Base-by-base conservation (phyloP, 2,329 filamentous ascomycete species). In the Colletotrichum filicis region DNA sequence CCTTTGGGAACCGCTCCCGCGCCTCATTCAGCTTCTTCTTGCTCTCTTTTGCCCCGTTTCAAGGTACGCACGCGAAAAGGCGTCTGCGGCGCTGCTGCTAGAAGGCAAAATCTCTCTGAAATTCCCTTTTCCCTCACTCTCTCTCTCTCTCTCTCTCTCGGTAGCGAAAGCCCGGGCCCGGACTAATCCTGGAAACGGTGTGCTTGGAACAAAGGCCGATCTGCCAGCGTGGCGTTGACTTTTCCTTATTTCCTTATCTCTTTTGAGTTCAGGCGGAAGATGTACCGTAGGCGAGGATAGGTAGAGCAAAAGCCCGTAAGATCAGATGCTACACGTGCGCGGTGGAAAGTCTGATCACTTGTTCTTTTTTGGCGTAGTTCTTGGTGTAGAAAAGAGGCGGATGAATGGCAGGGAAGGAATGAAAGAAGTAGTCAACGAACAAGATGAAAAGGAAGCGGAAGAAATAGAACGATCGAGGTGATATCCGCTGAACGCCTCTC, bases 161-260 rank as follows among this genome's bases (percentile, higher is more conserved):
- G 65, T 62, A 53, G 59, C 53, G 26, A 64, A 46, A 42, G 37
- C 37, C 37, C 37, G 6, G 53, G 5, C 28, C 24, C 26, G 58
- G 63, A 56, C 70, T 73, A 73, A 64, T 73, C 28, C 55, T 64
- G 66, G 55, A 60, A 63, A 57, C 66, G 66, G 70, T 42, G 22
- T 53, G 14, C 56, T 55, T 69, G 42, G 59, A 22, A 70, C 66
- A 73, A 70, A 60, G 59, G 59, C 59, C 64, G 52, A 57, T 30
- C 24, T 35, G 57, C 66, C 66, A 70, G 37, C 59, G 66, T 70
- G 70, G 70, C 66, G 60, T 72, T 46, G 37, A 19, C 35, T 22
- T 49, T 49, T 42, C 37, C 37, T n/a, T 49, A 49, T 49, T 49
- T 49, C 8, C 42, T 42, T 49, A 22, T 49, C 19, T 19, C 8